These are phyloP conservation scores for Sanguinoderma infundibulare DNA, from an alignment of 1,284 basidiomycete species.

Conservation along the genomic window DNA sequence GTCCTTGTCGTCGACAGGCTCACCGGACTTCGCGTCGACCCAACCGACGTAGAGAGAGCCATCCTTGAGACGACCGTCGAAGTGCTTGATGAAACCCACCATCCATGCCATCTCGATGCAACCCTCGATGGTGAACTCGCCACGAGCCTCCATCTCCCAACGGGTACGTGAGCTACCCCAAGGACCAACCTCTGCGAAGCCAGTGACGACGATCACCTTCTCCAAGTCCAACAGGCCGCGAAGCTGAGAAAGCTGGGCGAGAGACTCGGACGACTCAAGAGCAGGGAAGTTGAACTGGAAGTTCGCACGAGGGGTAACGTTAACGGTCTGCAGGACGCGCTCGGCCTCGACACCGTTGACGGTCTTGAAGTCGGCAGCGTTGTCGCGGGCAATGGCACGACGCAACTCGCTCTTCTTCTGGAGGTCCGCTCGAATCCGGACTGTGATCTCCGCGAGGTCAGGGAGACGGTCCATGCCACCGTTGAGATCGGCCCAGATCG, in stretches of 20 bases:
- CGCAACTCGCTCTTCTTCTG: slow-evolving; percentile 89
- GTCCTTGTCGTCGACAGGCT: slow-evolving; percentile 99
- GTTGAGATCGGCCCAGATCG: slow-evolving; percentile 97
- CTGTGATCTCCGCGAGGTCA: slow-evolving; percentile 91
- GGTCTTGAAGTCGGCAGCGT: slow-evolving; percentile 93
- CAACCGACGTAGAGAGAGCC: slow-evolving; percentile 95
- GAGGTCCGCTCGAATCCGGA: slow-evolving; percentile 81
- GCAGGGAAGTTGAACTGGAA: slow-evolving; percentile 95
- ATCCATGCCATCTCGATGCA: slow-evolving; percentile 99
- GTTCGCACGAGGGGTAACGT: slow-evolving; percentile 95
- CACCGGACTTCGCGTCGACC: slow-evolving; percentile 94
- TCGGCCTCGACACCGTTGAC: slow-evolving; percentile 93
- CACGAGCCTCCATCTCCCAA: slow-evolving; percentile 98
- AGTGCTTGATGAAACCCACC: slow-evolving; percentile 98
- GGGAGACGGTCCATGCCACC: slow-evolving; percentile 97
- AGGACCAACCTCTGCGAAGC: slow-evolving; percentile 97
- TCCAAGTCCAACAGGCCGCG: slow-evolving; percentile 92
- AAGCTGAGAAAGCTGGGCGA: slow-evolving; percentile 78
- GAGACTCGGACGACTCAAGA: slow-evolving; percentile 68
- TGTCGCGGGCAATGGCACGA: slow-evolving; percentile 92
- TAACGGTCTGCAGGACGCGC: slow-evolving; percentile 89
- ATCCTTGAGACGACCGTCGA: slow-evolving; percentile 94
- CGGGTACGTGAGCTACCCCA: slow-evolving; percentile 99
- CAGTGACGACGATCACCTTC: slow-evolving; percentile 92
- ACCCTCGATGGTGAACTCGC: slow-evolving; percentile 94